These are phyloP conservation scores for Penicillium sp. DNA, from an alignment of 2,329 filamentous ascomycete species.

Conservation along the genomic window DNA sequence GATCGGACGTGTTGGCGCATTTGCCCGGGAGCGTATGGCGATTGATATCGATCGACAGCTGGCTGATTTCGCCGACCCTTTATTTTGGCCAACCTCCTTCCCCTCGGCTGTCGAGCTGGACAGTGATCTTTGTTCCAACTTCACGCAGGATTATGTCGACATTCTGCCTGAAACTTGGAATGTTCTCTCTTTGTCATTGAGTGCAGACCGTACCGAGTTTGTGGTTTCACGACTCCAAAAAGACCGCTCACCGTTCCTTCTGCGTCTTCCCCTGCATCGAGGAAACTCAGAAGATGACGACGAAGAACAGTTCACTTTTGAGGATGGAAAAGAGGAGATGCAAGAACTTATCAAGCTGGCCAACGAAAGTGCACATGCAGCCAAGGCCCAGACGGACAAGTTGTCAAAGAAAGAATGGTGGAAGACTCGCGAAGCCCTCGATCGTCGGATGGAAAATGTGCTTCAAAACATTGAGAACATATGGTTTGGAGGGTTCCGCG, in stretches of 20 bases:
- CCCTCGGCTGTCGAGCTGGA: conserved; percentile 17
- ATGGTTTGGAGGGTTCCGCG: conserved; percentile 93
- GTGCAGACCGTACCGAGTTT: conserved; percentile 77
- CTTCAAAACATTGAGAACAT: conserved; percentile 83
- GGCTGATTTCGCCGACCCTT: conserved; percentile 42
- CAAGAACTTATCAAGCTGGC: conserved; percentile 76
- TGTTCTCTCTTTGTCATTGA: conserved; percentile 79
- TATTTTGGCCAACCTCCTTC: conserved; percentile 49
- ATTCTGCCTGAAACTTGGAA: conserved; percentile 81
- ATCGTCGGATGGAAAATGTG: conserved; percentile 71
- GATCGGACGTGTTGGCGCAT: conserved; percentile 42
- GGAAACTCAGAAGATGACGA: conserved; percentile 78
- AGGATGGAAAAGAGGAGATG: conserved; percentile 74
- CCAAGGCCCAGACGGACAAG: conserved; percentile 68
- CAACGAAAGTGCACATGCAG: conserved; percentile 77
- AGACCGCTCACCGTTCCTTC: conserved; percentile 73
- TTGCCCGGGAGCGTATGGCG: conserved; percentile 37
- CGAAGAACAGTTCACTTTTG: conserved; percentile 74
- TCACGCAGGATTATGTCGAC: conserved; percentile 79
- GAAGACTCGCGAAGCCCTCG: conserved; percentile 76
- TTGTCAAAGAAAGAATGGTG: conserved; percentile 84
- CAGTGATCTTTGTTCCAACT: conserved; percentile 54
- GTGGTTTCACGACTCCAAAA: conserved; percentile 82
- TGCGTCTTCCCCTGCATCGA: conserved; percentile 79
- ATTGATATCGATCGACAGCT: conserved; percentile 48